Conservation (phyloP, 177 flowering plant species). For the Vitis hybrid region DNA sequence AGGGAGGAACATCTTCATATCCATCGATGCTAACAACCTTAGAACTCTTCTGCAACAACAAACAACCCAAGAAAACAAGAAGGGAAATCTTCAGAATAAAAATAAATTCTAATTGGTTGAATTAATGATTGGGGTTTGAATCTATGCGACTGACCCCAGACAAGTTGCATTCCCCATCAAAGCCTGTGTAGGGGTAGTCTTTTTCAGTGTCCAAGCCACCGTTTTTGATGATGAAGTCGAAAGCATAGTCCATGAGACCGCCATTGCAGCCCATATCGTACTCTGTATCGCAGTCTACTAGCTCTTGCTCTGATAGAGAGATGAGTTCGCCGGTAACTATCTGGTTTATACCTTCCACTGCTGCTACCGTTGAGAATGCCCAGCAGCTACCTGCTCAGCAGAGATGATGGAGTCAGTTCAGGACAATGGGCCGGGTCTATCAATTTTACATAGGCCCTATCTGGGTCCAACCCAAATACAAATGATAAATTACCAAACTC, state of each 20-base stretch:
- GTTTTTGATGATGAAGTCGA: constrained; percentile 73
- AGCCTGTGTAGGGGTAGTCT: constrained; percentile 72
- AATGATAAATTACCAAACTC: too few relatives aligned
- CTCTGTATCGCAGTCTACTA: constrained; percentile 76
- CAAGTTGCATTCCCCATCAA: constrained; percentile 50
- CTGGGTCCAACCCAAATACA: too few relatives aligned
- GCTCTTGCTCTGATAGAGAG: constrained; percentile 89
- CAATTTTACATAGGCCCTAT: neutral
- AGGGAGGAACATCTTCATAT: constrained; percentile 66
- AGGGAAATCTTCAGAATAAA: neutral
- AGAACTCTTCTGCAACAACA: constrained; percentile 46
- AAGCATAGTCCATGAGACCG: constrained; percentile 95
- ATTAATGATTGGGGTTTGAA: too few relatives aligned
- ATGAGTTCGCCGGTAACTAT: constrained; percentile 67
- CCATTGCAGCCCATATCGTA: constrained; percentile 83
- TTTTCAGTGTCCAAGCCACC: constrained; percentile 82
- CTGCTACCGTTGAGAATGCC: constrained; percentile 92
- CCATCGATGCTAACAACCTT: constrained; percentile 74
- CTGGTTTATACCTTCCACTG: constrained; percentile 88
- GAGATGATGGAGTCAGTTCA: neutral
- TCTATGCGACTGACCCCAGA: constrained; percentile 35
- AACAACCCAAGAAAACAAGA: neutral
- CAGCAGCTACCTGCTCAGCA: constrained; percentile 80
- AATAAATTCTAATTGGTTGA: neutral
- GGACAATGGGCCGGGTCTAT: neutral